Percentiles rank a stretch among this genome's conserved stretches.
These are phyloP conservation scores for Agrocybe pediades DNA, from an alignment of 768 basidiomycete species.

Conservation along the genomic window DNA sequence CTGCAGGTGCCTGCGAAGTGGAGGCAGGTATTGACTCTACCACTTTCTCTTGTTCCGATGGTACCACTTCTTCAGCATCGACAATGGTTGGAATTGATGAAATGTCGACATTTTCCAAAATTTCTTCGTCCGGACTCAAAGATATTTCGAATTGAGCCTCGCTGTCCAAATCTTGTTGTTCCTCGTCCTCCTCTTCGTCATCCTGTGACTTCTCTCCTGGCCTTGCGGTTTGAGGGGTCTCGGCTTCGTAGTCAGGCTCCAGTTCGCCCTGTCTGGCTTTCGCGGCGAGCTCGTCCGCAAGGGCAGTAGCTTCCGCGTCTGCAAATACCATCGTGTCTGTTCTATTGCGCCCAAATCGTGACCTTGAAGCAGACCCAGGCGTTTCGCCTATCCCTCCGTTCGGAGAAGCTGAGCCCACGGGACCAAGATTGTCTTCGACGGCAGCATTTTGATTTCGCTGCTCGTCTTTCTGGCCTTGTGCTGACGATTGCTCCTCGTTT, in stretches of 20 bases:
- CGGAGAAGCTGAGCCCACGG: neutral
- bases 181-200: conserved; percentile 7
- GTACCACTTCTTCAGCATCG: neutral
- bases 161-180: conserved; percentile 11
- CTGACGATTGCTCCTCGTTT: neutral
- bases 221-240: conserved; percentile 13
- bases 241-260: conserved; percentile 16
- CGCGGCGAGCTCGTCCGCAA: conserved; percentile 35
- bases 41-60: neutral
- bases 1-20: neutral
- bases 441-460: conserved; percentile 8
- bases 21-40: neutral
- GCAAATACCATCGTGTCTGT: conserved; percentile 80
- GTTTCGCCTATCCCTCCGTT: conserved; percentile 18
- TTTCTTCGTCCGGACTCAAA: conserved; percentile 16
- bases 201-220: conserved; percentile 10
- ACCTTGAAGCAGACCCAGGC: conserved; percentile 30
- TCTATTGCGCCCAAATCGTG: conserved; percentile 51
- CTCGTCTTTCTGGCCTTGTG: conserved; percentile 2
- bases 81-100: neutral
- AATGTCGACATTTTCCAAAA: conserved; percentile 1
- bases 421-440: conserved; percentile 1
- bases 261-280: conserved; percentile 18
- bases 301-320: conserved; percentile 31
- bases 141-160: conserved; percentile 18